Evolutionary conservation across 2,329 filamentous ascomycete genomes (phyloP), one percentile per base, ranked within the genome.

Genomic region (Ambrosiella xylebori): DNA sequence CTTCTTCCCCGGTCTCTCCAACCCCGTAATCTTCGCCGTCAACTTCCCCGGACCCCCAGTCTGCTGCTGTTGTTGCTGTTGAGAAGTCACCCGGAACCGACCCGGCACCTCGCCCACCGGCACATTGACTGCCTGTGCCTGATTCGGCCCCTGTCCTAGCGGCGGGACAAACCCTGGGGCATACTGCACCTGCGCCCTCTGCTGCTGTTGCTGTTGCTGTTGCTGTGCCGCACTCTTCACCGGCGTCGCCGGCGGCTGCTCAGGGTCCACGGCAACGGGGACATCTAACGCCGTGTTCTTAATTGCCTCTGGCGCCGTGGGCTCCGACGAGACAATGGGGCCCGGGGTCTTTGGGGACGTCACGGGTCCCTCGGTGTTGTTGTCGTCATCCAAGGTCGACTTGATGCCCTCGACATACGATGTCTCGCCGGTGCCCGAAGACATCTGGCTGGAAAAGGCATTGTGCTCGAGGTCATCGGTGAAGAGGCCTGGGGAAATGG

Each of bases 1-100:
- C 71, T 97, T 98, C 70, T 94, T 89, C 61, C 90, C 90, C 3
- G 87, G 93, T 61, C 93, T 79, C 72, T 98, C 93, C 53, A 98
- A 74, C 1, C 86, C 89, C 0, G 90, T 96, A 62, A 98, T 89
- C 74, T 97, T 98, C 51, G 86, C 89, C 68, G 95, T 89, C 41
- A 98, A 78, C 70, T 88, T 91, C 71, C 86, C 90, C 2, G 81
- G 1, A 6, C 35, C 17, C 9, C 51, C 51, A 11, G 88, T 2
- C 79, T 27, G 81, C 58, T 74, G 74, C 61, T 73, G 71, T 56
- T 70, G 68, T 51, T 72, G 60, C 36, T 50, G 13, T 27, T 27
- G 27, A 27, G 44, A 47, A 8, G 19, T 15, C 8, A 47, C 27
- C 35, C 38, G 39, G 7, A 15, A 19, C 13, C 40, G 17, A 40